Base-by-base conservation (phyloP, 2,329 filamentous ascomycete species). In the Hypoxylon rubiginosum region DNA sequence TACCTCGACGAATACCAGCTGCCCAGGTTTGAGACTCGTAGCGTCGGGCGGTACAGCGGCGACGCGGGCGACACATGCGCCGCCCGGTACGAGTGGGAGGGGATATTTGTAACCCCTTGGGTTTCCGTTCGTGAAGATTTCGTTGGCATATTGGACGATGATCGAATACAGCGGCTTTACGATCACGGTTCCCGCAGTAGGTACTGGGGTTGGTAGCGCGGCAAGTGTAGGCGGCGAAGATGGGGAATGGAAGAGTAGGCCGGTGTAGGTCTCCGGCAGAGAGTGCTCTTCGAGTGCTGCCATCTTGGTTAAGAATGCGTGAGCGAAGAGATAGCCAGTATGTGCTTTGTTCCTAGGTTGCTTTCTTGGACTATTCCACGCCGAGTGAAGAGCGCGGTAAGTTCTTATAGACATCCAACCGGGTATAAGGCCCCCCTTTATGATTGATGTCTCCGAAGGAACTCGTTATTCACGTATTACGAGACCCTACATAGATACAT, bases 101-200 rank as follows among this genome's bases (percentile, higher is more conserved):
- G 66, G 66, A 7, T 68, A 68, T 43, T 64, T 68, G 30, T 68
- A 64, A 2, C 60, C 66, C 11, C 66, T 56, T 21, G 66, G 66
- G 19, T 69, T 69, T 51, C 66, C 66, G 21, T 69, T 67, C 4
- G 57, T 59, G 41, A 69, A 69, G 32, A 69, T 69, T 15, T 66
- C 48, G 49, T 69, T 67, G 24, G 66, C 66, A 15, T 69, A 69
- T 28, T 69, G 66, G 7, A 69, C 66, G 17, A 69, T 62, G 49
- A 69, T 66, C 15, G 63, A 62, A 46, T 69, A 69, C 9, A 69
- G 45, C n/a, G 66, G 66, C 32, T 64, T 62, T 10, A 69, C 41
- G 19, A 69, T 62, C 4, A 62, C 66, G 10, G 66, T 69, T 8
- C 66, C 66, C 3, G 59, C 28, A n/a, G 62, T 66, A 11, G 63